Conservation (phyloP, 345 rosid genomes). For the Salix brachista region DNA sequence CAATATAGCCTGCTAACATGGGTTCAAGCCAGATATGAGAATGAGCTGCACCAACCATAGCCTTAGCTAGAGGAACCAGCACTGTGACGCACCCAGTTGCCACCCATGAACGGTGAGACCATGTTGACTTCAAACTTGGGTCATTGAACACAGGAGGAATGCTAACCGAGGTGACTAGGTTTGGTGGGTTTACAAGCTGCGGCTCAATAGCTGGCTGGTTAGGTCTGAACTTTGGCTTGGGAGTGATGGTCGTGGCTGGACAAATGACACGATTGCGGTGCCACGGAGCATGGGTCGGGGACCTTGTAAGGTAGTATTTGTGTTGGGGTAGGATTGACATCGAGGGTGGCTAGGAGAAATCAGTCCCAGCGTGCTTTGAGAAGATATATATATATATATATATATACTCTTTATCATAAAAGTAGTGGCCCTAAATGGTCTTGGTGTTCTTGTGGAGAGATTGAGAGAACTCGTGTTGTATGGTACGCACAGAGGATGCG, state of each 20-base stretch:
- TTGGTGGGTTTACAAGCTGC: constrained; percentile 12
- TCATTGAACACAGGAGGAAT: constrained; percentile 41
- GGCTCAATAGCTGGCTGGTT: constrained; percentile 24
- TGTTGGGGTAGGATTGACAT: constrained; percentile 58
- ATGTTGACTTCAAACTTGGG: constrained; percentile 58
- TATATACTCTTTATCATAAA: constrained; percentile 4
- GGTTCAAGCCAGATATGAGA: constrained; percentile 60
- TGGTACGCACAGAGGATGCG: constrained; percentile 33
- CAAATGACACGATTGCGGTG: constrained; percentile 10
- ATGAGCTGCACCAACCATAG: constrained; percentile 35
- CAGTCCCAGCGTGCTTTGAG: not conserved
- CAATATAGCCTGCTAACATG: constrained; percentile 54
- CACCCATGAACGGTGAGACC: constrained; percentile 73
- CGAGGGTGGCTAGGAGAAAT: constrained; percentile 13
- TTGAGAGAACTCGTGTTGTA: not conserved
- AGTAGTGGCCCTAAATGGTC: constrained; percentile 15
- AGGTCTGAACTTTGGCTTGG: constrained; percentile 32
- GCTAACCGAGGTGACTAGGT: not conserved
- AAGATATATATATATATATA: not conserved
- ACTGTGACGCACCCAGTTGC: constrained; percentile 65
- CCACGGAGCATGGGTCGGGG: constrained; percentile 12
- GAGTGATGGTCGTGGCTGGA: constrained; percentile 34
- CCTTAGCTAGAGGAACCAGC: constrained; percentile 53
- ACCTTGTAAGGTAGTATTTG: constrained; percentile 33
- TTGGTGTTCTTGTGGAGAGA: constrained; percentile 2